Percentiles rank a stretch among this genome's conserved stretches.
Evolutionary conservation across 345 rosid genomes (phyloP).

Genomic region (Xanthoceras sorbifolium): DNA sequence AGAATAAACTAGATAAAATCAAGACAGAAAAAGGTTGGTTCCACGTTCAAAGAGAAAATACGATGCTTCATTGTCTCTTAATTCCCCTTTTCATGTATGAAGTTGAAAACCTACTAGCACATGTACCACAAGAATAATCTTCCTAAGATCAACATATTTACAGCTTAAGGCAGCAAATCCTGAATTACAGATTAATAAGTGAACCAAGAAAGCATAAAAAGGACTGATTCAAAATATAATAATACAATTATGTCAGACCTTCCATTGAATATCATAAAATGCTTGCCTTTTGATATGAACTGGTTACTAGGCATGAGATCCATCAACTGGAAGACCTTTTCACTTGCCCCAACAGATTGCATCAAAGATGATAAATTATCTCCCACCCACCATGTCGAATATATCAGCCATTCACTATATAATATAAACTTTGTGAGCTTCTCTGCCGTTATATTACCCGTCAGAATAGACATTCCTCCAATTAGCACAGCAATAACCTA

Average conservation of each 20-base stretch:
- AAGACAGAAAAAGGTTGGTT: not conserved
- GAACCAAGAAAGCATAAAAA: not conserved
- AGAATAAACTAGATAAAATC: not conserved
- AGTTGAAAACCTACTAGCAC: not conserved
- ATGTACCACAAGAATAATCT: not conserved
- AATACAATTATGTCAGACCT: not conserved
- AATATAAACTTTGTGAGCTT: conserved; percentile 89
- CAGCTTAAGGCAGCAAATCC: conserved; percentile 14
- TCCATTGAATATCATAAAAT: conserved; percentile 16
- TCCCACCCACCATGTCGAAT: conserved; percentile 97
- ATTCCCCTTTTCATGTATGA: not conserved
- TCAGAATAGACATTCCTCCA: conserved; percentile 89
- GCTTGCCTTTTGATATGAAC: conserved; percentile 75
- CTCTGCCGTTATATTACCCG: conserved; percentile 89
- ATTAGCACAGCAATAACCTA: conserved; percentile 86
- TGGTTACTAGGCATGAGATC: conserved; percentile 86
- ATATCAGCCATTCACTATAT: conserved; percentile 97
- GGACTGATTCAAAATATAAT: conserved; percentile 3
- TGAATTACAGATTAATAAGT: conserved; percentile 1
- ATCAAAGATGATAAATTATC: conserved; percentile 86
- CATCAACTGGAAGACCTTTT: conserved; percentile 97
- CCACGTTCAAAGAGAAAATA: not conserved
- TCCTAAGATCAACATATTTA: not conserved
- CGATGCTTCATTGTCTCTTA: not conserved
- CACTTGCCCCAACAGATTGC: conserved; percentile 99